Conservation (phyloP, 1,139 yeast genomes). For the Zygosaccharomyces sapae region DNA sequence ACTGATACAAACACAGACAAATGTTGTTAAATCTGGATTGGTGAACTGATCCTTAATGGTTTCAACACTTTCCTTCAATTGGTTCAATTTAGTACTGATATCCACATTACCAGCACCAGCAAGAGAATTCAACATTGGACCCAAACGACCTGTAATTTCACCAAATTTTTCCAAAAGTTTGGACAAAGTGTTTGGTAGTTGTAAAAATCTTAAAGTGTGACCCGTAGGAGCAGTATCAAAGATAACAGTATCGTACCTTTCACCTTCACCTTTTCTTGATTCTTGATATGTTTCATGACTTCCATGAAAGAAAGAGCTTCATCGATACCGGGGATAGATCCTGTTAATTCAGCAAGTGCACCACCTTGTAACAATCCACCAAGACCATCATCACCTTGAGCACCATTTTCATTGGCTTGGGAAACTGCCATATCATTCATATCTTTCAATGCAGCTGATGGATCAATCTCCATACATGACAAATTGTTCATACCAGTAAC, state of each 20-base stretch:
- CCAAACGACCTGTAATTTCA: conserved; percentile 79
- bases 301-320: conserved; percentile 98
- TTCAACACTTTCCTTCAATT: conserved; percentile 73
- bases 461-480: conserved; percentile 98
- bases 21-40: conserved; percentile 92
- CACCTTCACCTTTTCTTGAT: conserved; percentile 51
- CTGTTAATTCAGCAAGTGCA: conserved; percentile 79
- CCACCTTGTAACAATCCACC: conserved; percentile 36
- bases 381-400: conserved; percentile 26
- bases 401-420: conserved; percentile 28
- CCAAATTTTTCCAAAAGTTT: conserved; percentile 82
- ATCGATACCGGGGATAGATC: conserved; percentile 95
- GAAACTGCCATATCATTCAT: conserved; percentile 53
- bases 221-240: conserved; percentile 99
- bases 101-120: conserved; percentile 62
- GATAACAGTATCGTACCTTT: conserved; percentile 75
- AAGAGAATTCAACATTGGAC: conserved; percentile 80
- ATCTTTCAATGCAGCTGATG: conserved; percentile 89
- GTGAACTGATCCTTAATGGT: conserved; percentile 94
- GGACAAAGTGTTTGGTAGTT: conserved; percentile 86
- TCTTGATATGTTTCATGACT: conserved; percentile 91
- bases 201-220: conserved; percentile 89
- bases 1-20: conserved; percentile 94
- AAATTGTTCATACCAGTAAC: conserved; percentile 86
- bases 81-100: conserved; percentile 74